Base-by-base conservation (phyloP, 306 rosid genomes). In the Morella rubra region DNA sequence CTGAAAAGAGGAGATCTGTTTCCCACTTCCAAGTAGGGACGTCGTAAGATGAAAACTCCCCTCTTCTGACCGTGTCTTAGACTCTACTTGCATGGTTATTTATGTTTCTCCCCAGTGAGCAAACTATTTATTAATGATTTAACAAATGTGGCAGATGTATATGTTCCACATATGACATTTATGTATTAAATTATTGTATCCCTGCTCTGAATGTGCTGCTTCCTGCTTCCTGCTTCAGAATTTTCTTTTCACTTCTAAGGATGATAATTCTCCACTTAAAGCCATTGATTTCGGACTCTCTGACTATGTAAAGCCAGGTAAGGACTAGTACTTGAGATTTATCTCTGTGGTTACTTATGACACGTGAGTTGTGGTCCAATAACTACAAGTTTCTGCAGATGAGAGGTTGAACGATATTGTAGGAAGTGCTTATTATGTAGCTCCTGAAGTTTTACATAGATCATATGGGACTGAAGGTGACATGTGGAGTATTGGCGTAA, bases 401-500 rank as follows among this genome's bases (percentile, higher is more conserved):
- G 97, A 90, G 81, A 91, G 97, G 66, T 72, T 91, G 86, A 89
- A 91, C 73, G 97, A 91, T 81, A 91, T 91, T 75, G 97, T 91
- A 15, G 97, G 95, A 75, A 91, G 97, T 80, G 93, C 97, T 67
- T 89, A 91, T 80, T 91, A 89, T 78, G 97, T 91, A 7, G 97
- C 97, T 79, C 97, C 97, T n/a, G 97, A 91, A 83, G 95, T 91
- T 81, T 75, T 91, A 75, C 97, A 91, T 78, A 91, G 97, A 85
- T 85, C 95, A 64, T 91, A 91, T 27, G 89, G 93, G 62, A 90
- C 97, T 1, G 97, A 91, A 85, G 97, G 85, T 50, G 97, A 91
- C 87, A 88, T 90, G 93, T 91, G 97, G 97, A 91, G 97, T 87
- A 88, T 91, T 53, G 97, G 97, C 46, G 97, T 91, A 45, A 89